Evolutionary conservation across 2,329 filamentous ascomycete genomes (phyloP), one percentile per base, ranked within the genome.

Genomic region (Elsinoe necatrix): DNA sequence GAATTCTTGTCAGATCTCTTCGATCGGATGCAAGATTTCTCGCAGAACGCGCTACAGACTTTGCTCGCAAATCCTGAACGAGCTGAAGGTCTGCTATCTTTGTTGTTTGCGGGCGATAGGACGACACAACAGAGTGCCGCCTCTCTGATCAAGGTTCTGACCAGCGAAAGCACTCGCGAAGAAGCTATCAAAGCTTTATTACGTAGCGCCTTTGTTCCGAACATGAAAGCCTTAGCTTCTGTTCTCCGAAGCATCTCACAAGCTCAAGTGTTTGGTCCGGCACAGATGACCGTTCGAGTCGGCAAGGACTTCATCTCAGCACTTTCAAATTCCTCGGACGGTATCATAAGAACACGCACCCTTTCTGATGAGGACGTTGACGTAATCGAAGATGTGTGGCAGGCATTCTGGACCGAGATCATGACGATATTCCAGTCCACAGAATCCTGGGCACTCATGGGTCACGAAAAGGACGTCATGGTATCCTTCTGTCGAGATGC

Each of bases 401-500:
- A 83, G 59, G 81, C 82, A 57, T 81, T 91, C 63, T 98, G 95
- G 95, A 79, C 81, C 57, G 84, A 84, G 45, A 77, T 97, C 42
- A 85, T 85, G 41, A 84, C 86, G 57, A 87, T 92, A 14, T 96
- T 96, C 65, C 77, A 83, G 41, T 83, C 85, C 59, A 95, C 91
- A 2, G 90, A 95, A 67, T 74, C 75, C 9, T 98, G 93, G 93
- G 89, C 89, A 61, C 72, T 73, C 45, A 75, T 81, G 12, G 80
- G 80, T 3, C 82, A 88, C 58, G 85, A 92, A 52, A 93, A 89
- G 67, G 72, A 77, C 18, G 77, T 82, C 55, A 91, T 98, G 88
- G 85, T 90, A 64, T 85, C 95, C 57, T 96, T 97, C 65, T 96
- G 91, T 67, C 85, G 93, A 62, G 89, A 95, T 67, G 87, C 88